Evolutionary conservation across 2,329 filamentous ascomycete species (phyloP).

Genomic region (Colletotrichum shisoi): DNA sequence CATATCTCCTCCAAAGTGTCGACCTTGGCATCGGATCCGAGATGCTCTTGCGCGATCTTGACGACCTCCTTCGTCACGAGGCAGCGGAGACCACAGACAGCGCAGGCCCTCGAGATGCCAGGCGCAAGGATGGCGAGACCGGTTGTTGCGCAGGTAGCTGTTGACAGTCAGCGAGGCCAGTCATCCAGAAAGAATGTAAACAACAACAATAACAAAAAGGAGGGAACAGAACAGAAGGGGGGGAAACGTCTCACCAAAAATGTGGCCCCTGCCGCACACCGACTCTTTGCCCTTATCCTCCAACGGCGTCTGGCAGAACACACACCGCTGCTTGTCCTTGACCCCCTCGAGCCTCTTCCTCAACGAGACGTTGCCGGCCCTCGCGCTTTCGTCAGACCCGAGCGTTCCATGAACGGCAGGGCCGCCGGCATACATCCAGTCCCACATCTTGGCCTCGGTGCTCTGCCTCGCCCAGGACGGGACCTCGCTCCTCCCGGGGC

Average conservation of each 20-base stretch:
- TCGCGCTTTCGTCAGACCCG: conserved; percentile 33
- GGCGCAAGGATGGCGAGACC: conserved; percentile 64
- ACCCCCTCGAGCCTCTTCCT: conserved; percentile 52
- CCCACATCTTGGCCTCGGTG: conserved; percentile 65
- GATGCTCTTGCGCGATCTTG: conserved; percentile 46
- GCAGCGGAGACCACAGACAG: conserved; percentile 62
- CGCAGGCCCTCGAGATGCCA: conserved; percentile 62
- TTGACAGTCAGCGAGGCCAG: conserved; percentile 21
- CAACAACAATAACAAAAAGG: background rate
- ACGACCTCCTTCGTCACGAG: conserved; percentile 56
- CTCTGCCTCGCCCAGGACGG: conserved; percentile 47
- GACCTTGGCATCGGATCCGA: conserved; percentile 45
- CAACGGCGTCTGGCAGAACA: conserved; percentile 56
- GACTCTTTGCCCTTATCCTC: conserved; percentile 48
- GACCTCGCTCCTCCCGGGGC: background rate
- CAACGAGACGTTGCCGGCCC: conserved; percentile 42
- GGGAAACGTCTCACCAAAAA: conserved; percentile 50
- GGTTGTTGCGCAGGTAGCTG: conserved; percentile 63
- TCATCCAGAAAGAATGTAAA: background rate
- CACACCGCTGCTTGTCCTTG: conserved; percentile 53
- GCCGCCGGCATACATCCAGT: conserved; percentile 67
- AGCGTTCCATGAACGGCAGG: conserved; percentile 54
- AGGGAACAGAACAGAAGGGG: background rate
- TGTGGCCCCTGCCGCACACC: conserved; percentile 51
- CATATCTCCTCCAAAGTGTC: conserved; percentile 49